These are phyloP conservation scores for Stevia rebaudiana DNA, from an alignment of 140 eudicot genomes.

Conservation along the genomic window DNA sequence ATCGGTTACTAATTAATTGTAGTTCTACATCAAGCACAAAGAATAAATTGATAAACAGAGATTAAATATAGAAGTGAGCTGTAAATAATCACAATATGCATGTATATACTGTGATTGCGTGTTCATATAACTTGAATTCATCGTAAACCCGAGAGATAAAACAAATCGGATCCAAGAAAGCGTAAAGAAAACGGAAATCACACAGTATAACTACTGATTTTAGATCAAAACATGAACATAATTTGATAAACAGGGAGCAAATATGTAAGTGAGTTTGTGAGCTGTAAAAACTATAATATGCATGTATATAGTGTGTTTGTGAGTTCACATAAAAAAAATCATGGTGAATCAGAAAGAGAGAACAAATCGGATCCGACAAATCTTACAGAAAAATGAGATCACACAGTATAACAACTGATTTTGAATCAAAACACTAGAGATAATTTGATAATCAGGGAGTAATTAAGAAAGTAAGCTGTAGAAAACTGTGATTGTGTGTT, in stretches of 20 bases:
- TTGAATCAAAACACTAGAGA: neutral
- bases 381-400: no score
- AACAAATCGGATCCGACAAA: no score
- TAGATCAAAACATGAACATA: no score
- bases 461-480: neutral
- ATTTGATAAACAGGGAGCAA: no score
- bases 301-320: no score
- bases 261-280: no score
- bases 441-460: neutral
- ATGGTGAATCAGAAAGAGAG: no score
- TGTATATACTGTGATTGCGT: neutral
- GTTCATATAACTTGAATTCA: neutral
- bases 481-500: neutral
- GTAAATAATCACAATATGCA: conserved; percentile 2
- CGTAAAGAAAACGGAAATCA: neutral
- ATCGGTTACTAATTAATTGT: neutral
- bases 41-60: neutral
- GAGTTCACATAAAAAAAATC: no score
- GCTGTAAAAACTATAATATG: no score
- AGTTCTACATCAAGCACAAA: neutral
- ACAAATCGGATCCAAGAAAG: neutral
- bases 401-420: neutral
- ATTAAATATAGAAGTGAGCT: neutral
- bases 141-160: neutral
- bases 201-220: no score